A percentile compares a stretch with the other conserved stretches of the same genome.
phyloP scores from a whole-genome alignment of 148 eudicot species.

The Chenopodium suecicum region DNA sequence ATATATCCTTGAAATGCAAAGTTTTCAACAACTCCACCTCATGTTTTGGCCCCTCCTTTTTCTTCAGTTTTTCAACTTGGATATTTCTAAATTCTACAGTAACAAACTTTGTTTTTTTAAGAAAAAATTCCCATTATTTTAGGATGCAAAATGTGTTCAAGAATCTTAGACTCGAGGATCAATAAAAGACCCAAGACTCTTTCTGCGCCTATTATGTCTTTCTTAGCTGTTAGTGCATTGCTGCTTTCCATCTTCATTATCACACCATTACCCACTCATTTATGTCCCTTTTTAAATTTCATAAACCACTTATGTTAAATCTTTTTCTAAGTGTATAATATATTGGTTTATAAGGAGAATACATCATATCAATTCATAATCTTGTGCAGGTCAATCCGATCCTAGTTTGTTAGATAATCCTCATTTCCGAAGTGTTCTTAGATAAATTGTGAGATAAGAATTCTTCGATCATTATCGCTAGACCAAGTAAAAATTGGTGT shows the following conservation, averaged over 20 bases:
- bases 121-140: background rate
- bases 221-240: constrained; percentile 14
- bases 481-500: too few species aligned
- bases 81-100: background rate
- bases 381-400: too few species aligned
- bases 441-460: too few species aligned
- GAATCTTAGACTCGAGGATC: constrained; percentile 14
- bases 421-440: too few species aligned
- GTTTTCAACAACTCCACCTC: constrained; percentile 11
- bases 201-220: constrained; percentile 1
- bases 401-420: too few species aligned
- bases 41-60: constrained; percentile 5
- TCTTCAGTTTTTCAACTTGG: background rate
- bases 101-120: background rate
- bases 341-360: too few species aligned
- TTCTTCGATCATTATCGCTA: too few species aligned
- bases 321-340: too few species aligned
- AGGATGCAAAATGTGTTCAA: background rate
- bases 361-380: too few species aligned
- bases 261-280: background rate
- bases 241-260: constrained; percentile 18
- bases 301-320: background rate
- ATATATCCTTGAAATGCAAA: background rate
- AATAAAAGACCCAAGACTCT: background rate
- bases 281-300: background rate